phyloP scores from a whole-genome alignment of 148 eudicot species.

The Rhododendron molle region DNA sequence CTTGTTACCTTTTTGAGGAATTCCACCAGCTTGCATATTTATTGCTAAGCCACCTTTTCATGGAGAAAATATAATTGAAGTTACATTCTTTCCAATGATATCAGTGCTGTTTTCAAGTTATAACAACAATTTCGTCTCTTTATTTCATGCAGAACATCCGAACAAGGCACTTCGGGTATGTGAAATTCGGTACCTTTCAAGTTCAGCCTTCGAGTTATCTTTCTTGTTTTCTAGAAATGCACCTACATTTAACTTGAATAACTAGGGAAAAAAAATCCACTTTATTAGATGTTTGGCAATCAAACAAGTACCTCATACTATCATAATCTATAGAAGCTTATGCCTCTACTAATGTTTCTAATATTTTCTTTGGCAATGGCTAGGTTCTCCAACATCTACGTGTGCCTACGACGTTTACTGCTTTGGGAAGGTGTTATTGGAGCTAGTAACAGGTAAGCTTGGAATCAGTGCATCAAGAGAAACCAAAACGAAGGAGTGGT shows the following conservation, averaged over 20 bases:
- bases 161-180: constrained; percentile 82
- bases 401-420: constrained; percentile 91
- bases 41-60: neutral
- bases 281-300: neutral
- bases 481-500: constrained; percentile 53
- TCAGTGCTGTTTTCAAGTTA: neutral
- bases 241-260: neutral
- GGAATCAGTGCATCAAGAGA: constrained; percentile 80
- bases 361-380: constrained; percentile 5
- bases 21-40: neutral
- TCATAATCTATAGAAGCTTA: neutral
- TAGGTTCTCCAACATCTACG: constrained; percentile 63
- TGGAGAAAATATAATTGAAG: neutral
- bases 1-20: neutral
- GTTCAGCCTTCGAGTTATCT: neutral
- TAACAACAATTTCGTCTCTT: constrained; percentile 14
- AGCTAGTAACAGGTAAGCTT: constrained; percentile 86
- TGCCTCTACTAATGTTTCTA: neutral
- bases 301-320: neutral
- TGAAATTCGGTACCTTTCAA: neutral
- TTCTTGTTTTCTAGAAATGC: neutral
- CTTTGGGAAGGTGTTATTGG: constrained; percentile 90
- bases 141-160: constrained; percentile 73
- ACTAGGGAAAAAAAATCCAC: neutral
- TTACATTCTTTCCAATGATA: neutral